These are phyloP conservation scores for Phytopythium vexans DNA, from an alignment of 352 stramenopile genomes.

Conservation along the genomic window DNA sequence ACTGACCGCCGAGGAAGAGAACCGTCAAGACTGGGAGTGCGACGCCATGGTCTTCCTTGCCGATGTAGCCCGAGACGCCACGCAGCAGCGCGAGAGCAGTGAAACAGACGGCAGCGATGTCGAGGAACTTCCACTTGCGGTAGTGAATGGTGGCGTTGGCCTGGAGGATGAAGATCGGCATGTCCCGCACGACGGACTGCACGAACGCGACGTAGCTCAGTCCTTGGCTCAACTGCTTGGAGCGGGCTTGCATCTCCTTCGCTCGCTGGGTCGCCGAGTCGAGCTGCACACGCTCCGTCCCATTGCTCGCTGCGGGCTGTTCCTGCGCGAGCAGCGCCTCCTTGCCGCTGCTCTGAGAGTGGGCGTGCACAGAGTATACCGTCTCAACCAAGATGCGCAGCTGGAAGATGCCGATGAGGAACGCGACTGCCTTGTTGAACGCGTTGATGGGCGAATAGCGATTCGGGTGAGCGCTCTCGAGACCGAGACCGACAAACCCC, in stretches of 20 bases:
- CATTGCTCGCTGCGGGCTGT: neutral
- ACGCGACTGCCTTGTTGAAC: constrained; percentile 37
- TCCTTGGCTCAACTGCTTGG: constrained; percentile 20
- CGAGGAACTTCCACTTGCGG: constrained; percentile 67
- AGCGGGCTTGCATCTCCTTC: constrained; percentile 3
- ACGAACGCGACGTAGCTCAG: constrained; percentile 58
- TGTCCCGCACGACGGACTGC: constrained; percentile 64
- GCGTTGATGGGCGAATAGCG: constrained; percentile 26
- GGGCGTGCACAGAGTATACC: constrained; percentile 23
- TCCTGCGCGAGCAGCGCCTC: constrained; percentile 2
- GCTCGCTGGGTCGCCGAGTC: constrained; percentile 4
- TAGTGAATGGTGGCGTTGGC: constrained; percentile 80
- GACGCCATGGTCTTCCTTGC: constrained; percentile 31
- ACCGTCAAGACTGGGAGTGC: constrained; percentile 27
- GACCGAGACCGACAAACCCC: constrained; percentile 49
- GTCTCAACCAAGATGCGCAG: constrained; percentile 66
- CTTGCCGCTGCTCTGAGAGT: constrained; percentile 4
- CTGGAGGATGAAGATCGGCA: constrained; percentile 70
- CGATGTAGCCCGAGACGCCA: constrained; percentile 38
- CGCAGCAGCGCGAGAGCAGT: constrained; percentile 49
- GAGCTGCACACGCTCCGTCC: neutral
- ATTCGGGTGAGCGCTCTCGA: constrained; percentile 30
- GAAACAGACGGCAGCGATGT: constrained; percentile 54
- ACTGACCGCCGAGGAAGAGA: constrained; percentile 57
- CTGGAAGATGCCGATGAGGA: constrained; percentile 49